Evolutionary conservation across 2,329 filamentous ascomycete genomes (phyloP), one percentile per base, ranked within the genome.

Genomic region (Rhynchosporium secalis): DNA sequence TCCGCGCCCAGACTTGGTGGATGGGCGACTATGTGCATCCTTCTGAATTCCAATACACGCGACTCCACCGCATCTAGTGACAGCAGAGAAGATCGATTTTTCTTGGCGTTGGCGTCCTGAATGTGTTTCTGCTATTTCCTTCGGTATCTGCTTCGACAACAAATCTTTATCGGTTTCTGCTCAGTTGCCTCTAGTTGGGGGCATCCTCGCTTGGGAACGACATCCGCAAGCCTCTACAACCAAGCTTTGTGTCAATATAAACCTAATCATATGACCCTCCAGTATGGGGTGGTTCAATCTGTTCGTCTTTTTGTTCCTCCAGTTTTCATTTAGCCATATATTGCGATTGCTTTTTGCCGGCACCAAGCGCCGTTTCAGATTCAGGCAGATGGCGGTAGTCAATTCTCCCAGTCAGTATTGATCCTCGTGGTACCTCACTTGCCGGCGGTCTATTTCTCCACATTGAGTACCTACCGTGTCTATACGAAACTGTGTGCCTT

Each of bases 341-440:
- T 41, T 60, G 55, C 41, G 33, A 20, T 33, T 15, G 54, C 26
- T 40, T 60, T 58, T 52, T 61, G 33, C 47, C 55, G 64, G 58
- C 54, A 57, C 52, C 41, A 46, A 40, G 55, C 60, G 40, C 62
- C 60, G 49, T 66, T 61, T 66, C 62, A 62, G 9, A 64, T 62
- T 64, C 60, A 62, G 64, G 59, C 62, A 64, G 52, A 56, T 60
- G 12, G n/a, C 28, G 15, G 9, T n/a, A 49, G 33, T 13, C 43
- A 28, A 56, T 28, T 31, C 33, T 33, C 15, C 12, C 13, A 26
- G 20, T 12, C 28, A 33, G n/a, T 20, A 46, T 13, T 29, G 28
- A 49, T 40, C 57, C 41, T 58, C 26, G 33, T 47, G 36, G 29
- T 31, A 47, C 48, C 43, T 10, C 51, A 26, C 6, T 26, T 45